phyloP scores from a whole-genome alignment of 139 green algal species.

The Chlamydomonas schloesseri region DNA sequence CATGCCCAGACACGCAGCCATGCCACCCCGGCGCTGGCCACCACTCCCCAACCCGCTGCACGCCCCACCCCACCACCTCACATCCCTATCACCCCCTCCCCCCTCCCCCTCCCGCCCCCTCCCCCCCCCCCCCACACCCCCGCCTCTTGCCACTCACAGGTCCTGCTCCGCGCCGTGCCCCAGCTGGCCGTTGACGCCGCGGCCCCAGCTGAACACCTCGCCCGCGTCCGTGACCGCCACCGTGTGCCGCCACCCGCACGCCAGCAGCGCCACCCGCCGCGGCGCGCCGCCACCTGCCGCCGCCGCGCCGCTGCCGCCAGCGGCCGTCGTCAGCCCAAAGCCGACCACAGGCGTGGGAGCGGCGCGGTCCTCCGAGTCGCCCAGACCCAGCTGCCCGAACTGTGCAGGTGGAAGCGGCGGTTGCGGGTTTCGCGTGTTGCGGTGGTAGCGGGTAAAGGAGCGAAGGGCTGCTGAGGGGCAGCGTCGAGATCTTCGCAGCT shows the following conservation, averaged over 20 bases:
- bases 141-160: constrained; percentile 12
- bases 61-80: too few species aligned
- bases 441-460: too few species aligned
- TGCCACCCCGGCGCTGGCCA: too few species aligned
- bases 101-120: too few species aligned
- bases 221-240: constrained; percentile 68
- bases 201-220: constrained; percentile 85
- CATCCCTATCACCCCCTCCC: too few species aligned
- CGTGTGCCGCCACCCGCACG: constrained; percentile 92
- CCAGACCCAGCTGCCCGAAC: constrained; percentile 89
- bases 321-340: not conserved
- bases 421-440: too few species aligned
- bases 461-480: too few species aligned
- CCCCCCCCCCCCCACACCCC: not conserved
- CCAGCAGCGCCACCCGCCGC: constrained; percentile 63
- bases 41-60: too few species aligned
- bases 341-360: constrained; percentile 56
- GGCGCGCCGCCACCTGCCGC: not conserved
- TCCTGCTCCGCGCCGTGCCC: constrained; percentile 61
- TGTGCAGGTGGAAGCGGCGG: constrained; percentile 17
- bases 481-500: too few species aligned
- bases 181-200: constrained; percentile 90
- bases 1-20: too few species aligned
- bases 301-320: not conserved
- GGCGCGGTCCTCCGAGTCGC: constrained; percentile 65